Evolutionary conservation across 345 rosid genomes (phyloP), one percentile per base, ranked within the genome.

Genomic region (Hevea brasiliensis): DNA sequence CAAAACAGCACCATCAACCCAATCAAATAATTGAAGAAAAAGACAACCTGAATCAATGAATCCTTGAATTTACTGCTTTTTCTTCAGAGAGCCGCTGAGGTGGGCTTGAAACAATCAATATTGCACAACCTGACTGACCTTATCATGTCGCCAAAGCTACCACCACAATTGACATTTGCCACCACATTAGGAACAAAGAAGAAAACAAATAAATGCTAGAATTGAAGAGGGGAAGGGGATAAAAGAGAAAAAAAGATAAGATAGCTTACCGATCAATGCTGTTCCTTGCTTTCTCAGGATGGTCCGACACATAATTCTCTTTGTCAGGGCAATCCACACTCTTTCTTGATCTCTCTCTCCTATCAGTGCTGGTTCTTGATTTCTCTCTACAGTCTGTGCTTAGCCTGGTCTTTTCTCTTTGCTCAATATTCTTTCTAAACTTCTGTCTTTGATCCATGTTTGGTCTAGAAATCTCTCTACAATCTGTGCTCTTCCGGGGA

Each of bases 81-180:
- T 78, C 76, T 76, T 79, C 68, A 86, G 48, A 79, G 41, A 40
- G 87, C 80, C 45, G 97, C 80, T 42, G 89, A 78, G 0, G 93
- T 88, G 29, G 97, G 91, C 90, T 76, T 89, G 85, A 94, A 94
- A 82, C 98, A 94, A 85, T 85, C 91, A 56, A 94, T 90, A 79
- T 92, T 92, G 92, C 97, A 88, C 21, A 92, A 79, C 76, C 92
- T 83, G 26, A 94, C 98, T 2, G 98, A 90, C 79, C 97, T 89
- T 84, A 89, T 87, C 85, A 92, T 92, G 73, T 55, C 87, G 51
- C 98, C 97, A 71, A 94, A 86, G 75, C 98, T 92, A 89, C 84
- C 79, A 85, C 41, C 58, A 77, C 21, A 73, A 60, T 51, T 42
- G 47, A 72, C 7, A n/a, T 29, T 8, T 42, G 14, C 58, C 37